A percentile compares a stretch with the other conserved stretches of the same genome.
Conservation (phyloP, 164 flowering plant genomes). For the Vitis rotundifolia region DNA sequence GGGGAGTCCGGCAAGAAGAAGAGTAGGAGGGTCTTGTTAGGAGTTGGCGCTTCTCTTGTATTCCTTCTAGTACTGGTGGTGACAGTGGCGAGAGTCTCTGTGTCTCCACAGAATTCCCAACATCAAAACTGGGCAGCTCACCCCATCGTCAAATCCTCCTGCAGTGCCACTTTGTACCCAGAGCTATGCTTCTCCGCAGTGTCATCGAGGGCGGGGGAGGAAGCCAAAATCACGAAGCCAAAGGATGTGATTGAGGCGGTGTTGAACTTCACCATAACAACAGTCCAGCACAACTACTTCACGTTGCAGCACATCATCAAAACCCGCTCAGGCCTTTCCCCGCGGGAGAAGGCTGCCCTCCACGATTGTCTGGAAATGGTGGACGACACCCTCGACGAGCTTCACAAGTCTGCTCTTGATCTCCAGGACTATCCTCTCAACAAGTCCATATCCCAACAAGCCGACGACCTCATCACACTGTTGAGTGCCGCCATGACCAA, state of each 20-base stretch:
- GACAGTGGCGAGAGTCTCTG: too few relatives aligned
- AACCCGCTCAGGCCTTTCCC: slow-evolving; percentile 14
- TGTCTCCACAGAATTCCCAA: not conserved
- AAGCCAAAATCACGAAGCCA: slow-evolving; percentile 3
- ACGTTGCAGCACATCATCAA: slow-evolving; percentile 10
- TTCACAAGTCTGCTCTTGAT: slow-evolving; percentile 31
- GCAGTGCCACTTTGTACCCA: slow-evolving; percentile 24
- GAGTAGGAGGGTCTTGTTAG: too few relatives aligned
- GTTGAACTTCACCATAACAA: slow-evolving; percentile 12
- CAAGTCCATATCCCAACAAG: slow-evolving; percentile 37
- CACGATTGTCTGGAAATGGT: slow-evolving; percentile 58
- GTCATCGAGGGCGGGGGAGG: slow-evolving; percentile 9
- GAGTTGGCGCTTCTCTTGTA: too few relatives aligned
- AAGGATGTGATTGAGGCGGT: slow-evolving; percentile 22
- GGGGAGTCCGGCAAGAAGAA: too few relatives aligned
- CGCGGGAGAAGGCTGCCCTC: slow-evolving; percentile 47
- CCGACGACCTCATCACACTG: slow-evolving; percentile 50
- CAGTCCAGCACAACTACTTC: slow-evolving; percentile 19
- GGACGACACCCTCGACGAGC: slow-evolving; percentile 58
- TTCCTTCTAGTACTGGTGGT: too few relatives aligned
- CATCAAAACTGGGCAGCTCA: slow-evolving; percentile 12
- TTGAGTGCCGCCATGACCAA: slow-evolving; percentile 64
- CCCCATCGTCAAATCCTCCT: slow-evolving; percentile 23
- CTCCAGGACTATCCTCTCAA: slow-evolving; percentile 40
- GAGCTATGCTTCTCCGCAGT: slow-evolving; percentile 31